phyloP scores from a whole-genome alignment of 139 green algal species.

The Parachlorella kessleri region DNA sequence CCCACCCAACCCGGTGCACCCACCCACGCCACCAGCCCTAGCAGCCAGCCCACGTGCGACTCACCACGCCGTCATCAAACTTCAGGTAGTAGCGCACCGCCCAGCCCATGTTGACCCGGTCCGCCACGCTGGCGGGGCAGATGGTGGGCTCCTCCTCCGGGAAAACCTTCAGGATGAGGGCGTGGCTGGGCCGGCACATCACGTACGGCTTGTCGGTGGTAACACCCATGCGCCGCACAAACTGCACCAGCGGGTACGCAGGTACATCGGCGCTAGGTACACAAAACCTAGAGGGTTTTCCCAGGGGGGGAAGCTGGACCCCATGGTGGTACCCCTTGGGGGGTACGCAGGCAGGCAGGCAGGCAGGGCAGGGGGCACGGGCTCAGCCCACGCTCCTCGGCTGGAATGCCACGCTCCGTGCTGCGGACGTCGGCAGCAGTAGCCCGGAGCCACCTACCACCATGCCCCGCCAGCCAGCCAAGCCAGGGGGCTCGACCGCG shows the following conservation, averaged over 20 bases:
- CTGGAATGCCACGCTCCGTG: too few relatives aligned
- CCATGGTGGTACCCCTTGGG: too few relatives aligned
- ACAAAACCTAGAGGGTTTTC: too few relatives aligned
- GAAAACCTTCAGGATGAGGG: not conserved
- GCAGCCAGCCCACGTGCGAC: too few relatives aligned
- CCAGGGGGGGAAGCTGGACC: too few relatives aligned
- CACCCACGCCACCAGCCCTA: too few relatives aligned
- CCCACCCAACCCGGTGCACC: too few relatives aligned
- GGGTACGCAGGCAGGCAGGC: not conserved
- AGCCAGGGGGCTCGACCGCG: too few relatives aligned
- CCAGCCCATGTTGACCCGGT: constrained; percentile 67
- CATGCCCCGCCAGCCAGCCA: too few relatives aligned
- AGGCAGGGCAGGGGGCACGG: not conserved
- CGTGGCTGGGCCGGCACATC: constrained; percentile 65
- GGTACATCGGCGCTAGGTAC: too few relatives aligned
- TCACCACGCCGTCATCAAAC: constrained; percentile 78
- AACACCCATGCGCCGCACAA: constrained; percentile 56
- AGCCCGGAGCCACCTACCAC: too few relatives aligned
- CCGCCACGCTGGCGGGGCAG: constrained; percentile 56
- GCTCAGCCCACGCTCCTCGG: not conserved
- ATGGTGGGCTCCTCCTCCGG: constrained; percentile 1
- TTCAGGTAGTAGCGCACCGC: constrained; percentile 67
- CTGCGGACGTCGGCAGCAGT: too few relatives aligned
- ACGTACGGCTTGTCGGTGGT: constrained; percentile 57
- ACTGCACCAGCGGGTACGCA: constrained; percentile 23